Evolutionary conservation across 1,284 basidiomycete genomes (phyloP), one percentile per base, ranked within the genome.

Genomic region (Naganishia sp.): DNA sequence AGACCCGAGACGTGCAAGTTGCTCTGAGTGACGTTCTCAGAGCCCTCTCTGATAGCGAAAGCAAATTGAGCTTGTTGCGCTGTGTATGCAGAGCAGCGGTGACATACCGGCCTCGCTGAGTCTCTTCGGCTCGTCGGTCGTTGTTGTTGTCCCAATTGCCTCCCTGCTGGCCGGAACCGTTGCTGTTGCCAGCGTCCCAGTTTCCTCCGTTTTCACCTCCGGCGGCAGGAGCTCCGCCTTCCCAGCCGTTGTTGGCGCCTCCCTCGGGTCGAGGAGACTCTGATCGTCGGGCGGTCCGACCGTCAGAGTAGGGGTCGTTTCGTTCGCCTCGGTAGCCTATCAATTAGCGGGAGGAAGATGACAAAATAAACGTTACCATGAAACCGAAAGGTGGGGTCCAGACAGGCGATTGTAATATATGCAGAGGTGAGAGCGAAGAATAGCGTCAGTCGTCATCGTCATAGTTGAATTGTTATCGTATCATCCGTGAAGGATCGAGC

Each of bases 1-100:
- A 99, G 83, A 48, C 92, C 88, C 49, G 93, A 95, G 69, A 98
- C 90, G 77, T 99, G 95, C 46, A 99, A 84, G 81, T 98, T 98
- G 83, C 96, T 98, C 61, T 95, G 92, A 81, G 97, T 97, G 68
- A 60, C 71, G 67, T 81, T 79, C 48, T 81, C 81, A 21, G 78
- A 82, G 16, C 79, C 81, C 33, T 73, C 75, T 59, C 73, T 71
- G 59, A 71, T 45, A 43, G 31, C 31, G 9, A 28, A 33, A 23
- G 33, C 16, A 23, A 25, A n/a, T 10, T 52, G 31, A 55, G 55
- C 25, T 7, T 39, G 25, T 60, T 21, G 18, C 44, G 28, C 10
- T 11, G 21, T 3, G 9, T 39, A 3, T 2, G 4, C 7, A n/a
- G 28, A 45, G 6, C 11, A 6, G n/a, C 18, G 25, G 33, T 21